Evolutionary conservation across 345 rosid genomes (phyloP).

Genomic region (Punica granatum): DNA sequence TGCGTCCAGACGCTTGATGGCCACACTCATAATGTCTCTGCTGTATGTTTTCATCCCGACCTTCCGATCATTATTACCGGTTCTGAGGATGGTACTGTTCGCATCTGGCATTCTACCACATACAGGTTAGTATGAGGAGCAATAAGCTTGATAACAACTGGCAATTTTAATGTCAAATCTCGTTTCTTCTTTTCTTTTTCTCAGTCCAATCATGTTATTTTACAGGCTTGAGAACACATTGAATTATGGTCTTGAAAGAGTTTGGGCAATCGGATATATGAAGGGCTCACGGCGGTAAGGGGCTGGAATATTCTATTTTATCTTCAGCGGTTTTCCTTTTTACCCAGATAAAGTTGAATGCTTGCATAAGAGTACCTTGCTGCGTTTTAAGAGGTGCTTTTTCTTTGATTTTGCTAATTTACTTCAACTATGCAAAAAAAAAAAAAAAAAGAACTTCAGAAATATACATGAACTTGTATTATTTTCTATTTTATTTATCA

Average conservation of each 20-base stretch:
- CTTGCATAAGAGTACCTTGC: not conserved
- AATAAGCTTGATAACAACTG: not conserved
- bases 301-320: no score
- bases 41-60: slow-evolving; percentile 75
- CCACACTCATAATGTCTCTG: slow-evolving; percentile 85
- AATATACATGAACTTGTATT: not conserved
- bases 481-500: not conserved
- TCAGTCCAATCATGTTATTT: not conserved
- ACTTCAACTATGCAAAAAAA: not conserved
- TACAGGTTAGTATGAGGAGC: slow-evolving; percentile 41
- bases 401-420: not conserved
- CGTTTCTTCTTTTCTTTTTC: not conserved
- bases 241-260: slow-evolving; percentile 97
- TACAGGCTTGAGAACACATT: slow-evolving; percentile 82
- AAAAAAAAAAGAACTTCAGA: not conserved
- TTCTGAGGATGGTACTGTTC: slow-evolving; percentile 81
- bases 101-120: slow-evolving; percentile 78
- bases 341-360: not conserved
- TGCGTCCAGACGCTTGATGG: slow-evolving; percentile 80
- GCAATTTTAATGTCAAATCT: not conserved
- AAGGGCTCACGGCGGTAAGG: slow-evolving; percentile 82
- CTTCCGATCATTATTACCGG: slow-evolving; percentile 77
- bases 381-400: not conserved
- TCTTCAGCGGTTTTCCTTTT: not conserved
- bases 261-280: slow-evolving; percentile 89